phyloP scores from a whole-genome alignment of 768 basidiomycete species.

The Suillus weaverae region DNA sequence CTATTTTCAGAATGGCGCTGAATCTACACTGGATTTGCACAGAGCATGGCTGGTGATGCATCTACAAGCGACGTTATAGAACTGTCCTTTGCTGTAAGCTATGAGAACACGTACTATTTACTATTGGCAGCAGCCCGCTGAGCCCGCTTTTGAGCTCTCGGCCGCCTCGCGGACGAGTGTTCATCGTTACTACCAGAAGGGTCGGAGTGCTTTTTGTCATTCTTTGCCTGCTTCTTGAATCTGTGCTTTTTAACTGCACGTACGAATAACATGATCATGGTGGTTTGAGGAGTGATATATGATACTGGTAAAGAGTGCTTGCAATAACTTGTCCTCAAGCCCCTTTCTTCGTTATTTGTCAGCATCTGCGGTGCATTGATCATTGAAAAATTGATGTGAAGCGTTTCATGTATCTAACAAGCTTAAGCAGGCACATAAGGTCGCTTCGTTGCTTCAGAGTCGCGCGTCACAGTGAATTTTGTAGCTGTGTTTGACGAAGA shows the following conservation, averaged over 20 bases:
- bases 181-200: conserved; percentile 3
- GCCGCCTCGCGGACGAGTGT: not conserved
- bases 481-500: not conserved
- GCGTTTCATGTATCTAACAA: not conserved
- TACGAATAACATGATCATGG: conserved; percentile 14
- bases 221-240: conserved; percentile 20
- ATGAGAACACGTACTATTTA: not conserved
- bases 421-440: not conserved
- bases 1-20: not conserved
- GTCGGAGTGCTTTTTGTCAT: conserved; percentile 14
- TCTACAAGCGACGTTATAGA: not conserved
- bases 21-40: too few relatives aligned
- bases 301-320: not conserved
- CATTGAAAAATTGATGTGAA: not conserved
- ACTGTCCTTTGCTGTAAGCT: too few relatives aligned
- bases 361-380: not conserved
- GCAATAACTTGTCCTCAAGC: not conserved
- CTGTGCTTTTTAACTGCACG: conserved; percentile 29
- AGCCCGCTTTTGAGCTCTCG: not conserved
- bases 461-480: not conserved
- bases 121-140: not conserved
- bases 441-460: not conserved
- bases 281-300: not conserved
- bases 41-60: not conserved
- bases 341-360: conserved; percentile 4